Base-by-base conservation (phyloP, 805 yeast genomes). In the Naumovozyma baii region DNA sequence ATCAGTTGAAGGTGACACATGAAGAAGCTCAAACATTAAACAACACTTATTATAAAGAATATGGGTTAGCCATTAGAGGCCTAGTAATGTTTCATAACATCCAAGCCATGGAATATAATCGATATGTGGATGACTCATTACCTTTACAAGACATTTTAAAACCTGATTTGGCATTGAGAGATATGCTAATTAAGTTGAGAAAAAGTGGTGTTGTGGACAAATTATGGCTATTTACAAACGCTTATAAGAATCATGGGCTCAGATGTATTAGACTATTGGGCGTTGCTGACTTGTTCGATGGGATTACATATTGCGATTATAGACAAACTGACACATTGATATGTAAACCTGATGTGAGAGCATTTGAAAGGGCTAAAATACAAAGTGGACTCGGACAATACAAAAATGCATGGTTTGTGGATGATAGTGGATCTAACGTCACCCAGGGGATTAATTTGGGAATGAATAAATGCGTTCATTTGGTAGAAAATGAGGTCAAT, bases 41-140 rank as follows among this genome's bases (percentile, higher is more conserved):
- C 55, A 65, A 67, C 57, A 70, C 70, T 45, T 90, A 90, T 64
- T 92, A 90, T 58, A 75, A 75, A 50, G 80, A 82, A 34, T 90
- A 87, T 54, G 98, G 98, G 1, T 69, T 90, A 43, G 96, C 97
- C 0, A 76, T 90, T 38, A 95, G 90, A 61, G 98, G 98, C 0
- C 68, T 90, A 35, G 78, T 75, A 16, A 61, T 68, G 51, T 64
- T 64, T 49, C 74, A 75, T 48, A 76, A 77, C 46, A 83, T 88
- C 16, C 83, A 90, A 57, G 96, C 96, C 4, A 55, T 90, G 61
- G 92, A 84, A 48, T 90, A 90, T 63, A 90, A 90, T 61, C 69
- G 72, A 34, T 73, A 80, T 49, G 97, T 90, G 13, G 98, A 90
- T 63, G 98, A 90, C 57, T 79, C 96, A 0, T 68, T 90, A 35